These are phyloP conservation scores for Phytophthora lateralis DNA, from an alignment of 352 stramenopile species.

Conservation along the genomic window DNA sequence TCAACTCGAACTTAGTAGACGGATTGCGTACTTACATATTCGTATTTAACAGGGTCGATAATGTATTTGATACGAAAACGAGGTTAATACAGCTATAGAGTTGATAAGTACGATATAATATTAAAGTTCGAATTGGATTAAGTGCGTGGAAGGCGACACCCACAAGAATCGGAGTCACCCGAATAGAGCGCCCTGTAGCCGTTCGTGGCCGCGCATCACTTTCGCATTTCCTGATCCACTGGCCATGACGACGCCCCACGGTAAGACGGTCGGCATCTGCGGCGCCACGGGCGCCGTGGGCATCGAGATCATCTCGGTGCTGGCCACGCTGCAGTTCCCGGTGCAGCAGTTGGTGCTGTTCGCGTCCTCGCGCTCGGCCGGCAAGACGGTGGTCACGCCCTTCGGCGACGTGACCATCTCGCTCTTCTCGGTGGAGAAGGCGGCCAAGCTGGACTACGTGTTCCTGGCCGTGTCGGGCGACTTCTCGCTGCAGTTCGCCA, in stretches of 20 bases:
- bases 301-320: slow-evolving; percentile 95
- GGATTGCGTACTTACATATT: not conserved
- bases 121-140: not conserved
- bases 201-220: not conserved
- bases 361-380: slow-evolving; percentile 93
- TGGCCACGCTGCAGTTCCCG: slow-evolving; percentile 88
- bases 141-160: not conserved
- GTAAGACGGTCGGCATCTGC: slow-evolving; percentile 82
- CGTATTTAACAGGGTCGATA: not conserved
- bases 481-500: slow-evolving; percentile 96
- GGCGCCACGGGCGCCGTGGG: slow-evolving; percentile 94
- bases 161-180: slow-evolving; percentile 10
- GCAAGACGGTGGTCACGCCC: slow-evolving; percentile 88
- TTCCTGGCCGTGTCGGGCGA: slow-evolving; percentile 97
- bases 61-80: not conserved
- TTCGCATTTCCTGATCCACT: slow-evolving; percentile 6
- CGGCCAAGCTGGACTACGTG: slow-evolving; percentile 94
- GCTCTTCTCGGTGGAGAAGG: slow-evolving; percentile 94
- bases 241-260: slow-evolving; percentile 55
- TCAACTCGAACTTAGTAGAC: slow-evolving; percentile 9
- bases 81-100: not conserved
- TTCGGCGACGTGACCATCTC: slow-evolving; percentile 95
- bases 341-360: slow-evolving; percentile 95
- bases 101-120: not conserved
- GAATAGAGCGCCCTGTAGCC: not conserved